phyloP scores from a whole-genome alignment of 148 eudicot genomes.

The Selenicereus undatus region DNA sequence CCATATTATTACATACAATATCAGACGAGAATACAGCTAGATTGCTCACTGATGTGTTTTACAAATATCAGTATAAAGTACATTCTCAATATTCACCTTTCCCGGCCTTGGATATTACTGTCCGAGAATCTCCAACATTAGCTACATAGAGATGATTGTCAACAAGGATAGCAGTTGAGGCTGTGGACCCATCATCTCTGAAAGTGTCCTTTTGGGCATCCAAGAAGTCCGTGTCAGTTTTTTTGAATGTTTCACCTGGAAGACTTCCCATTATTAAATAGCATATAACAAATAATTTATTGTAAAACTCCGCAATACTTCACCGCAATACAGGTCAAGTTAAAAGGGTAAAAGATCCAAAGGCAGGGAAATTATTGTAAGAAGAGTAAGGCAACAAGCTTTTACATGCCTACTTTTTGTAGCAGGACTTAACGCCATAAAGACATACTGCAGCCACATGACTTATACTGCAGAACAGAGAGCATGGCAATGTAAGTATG shows the following conservation, averaged over 20 bases:
- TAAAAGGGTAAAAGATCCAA: background rate
- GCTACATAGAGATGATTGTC: slow-evolving; percentile 92
- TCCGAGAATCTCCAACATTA: slow-evolving; percentile 97
- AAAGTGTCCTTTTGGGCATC: slow-evolving; percentile 80
- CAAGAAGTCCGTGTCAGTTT: slow-evolving; percentile 73
- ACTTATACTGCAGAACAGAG: background rate
- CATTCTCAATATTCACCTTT: slow-evolving; percentile 46
- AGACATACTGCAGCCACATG: background rate
- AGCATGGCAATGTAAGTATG: background rate
- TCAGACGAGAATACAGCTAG: slow-evolving; percentile 1
- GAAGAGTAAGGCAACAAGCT: no score
- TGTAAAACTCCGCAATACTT: background rate
- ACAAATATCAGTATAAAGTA: background rate
- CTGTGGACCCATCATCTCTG: slow-evolving; percentile 98
- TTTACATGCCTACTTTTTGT: no score
- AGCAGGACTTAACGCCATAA: no score
- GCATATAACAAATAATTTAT: background rate
- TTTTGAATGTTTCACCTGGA: slow-evolving; percentile 81
- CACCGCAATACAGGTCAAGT: slow-evolving; percentile 1
- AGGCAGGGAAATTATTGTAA: background rate
- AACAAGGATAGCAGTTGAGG: slow-evolving; percentile 92
- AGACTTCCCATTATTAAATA: slow-evolving; percentile 17
- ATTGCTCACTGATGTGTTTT: no score
- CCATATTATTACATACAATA: background rate
- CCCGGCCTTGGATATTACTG: slow-evolving; percentile 82